Conservation (phyloP, 768 basidiomycete genomes). For the Chlorophyllum brunneum region DNA sequence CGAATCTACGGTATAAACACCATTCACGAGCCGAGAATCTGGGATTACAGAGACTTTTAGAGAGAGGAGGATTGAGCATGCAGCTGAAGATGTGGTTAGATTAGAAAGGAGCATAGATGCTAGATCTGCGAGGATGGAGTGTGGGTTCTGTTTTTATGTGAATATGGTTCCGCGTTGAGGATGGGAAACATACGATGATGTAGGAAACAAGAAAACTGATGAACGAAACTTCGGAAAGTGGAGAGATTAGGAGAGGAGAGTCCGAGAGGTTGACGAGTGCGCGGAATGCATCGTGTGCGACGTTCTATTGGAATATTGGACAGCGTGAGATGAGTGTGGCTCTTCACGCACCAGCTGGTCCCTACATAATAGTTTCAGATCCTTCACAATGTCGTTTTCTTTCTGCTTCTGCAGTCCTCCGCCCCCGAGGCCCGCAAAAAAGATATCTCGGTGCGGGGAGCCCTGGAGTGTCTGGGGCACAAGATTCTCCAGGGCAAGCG, state of each 20-base stretch:
- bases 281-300: conserved; percentile 93
- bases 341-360: conserved; percentile 68
- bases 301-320: conserved; percentile 43
- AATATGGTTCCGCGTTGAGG: conserved; percentile 10
- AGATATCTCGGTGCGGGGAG: conserved; percentile 69
- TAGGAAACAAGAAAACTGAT: conserved; percentile 83
- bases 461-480: conserved; percentile 73
- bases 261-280: conserved; percentile 94
- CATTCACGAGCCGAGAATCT: conserved; percentile 42
- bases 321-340: conserved; percentile 15
- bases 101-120: conserved; percentile 99
- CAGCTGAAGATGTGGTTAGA: conserved; percentile 68
- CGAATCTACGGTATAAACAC: conserved; percentile 71
- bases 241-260: conserved; percentile 59
- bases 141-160: conserved; percentile 66
- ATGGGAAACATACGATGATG: conserved; percentile 63
- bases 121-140: conserved; percentile 87
- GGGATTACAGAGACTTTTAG: conserved; percentile 64
- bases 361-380: conserved; percentile 82
- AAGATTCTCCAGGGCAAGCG: conserved; percentile 81
- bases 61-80: conserved; percentile 59
- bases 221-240: conserved; percentile 71
- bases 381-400: conserved; percentile 68
- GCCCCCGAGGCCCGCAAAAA: conserved; percentile 57
- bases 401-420: conserved; percentile 55